These are phyloP conservation scores for Clitocybe nebularis DNA, from an alignment of 1,284 basidiomycete genomes.

Conservation along the genomic window DNA sequence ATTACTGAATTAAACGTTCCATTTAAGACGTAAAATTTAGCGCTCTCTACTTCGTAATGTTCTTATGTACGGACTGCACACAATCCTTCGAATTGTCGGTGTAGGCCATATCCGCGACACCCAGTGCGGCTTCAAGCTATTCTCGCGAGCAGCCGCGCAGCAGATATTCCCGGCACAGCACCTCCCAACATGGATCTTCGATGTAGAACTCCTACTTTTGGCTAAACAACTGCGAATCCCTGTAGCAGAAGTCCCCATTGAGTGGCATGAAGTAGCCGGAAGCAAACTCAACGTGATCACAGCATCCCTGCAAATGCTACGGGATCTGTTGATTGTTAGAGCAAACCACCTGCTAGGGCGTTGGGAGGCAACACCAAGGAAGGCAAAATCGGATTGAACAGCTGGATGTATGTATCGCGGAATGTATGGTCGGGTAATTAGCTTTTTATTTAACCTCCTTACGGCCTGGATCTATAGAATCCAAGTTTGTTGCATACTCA, in stretches of 20 bases:
- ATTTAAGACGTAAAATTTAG: slow-evolving; percentile 35
- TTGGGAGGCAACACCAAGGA: slow-evolving; percentile 39
- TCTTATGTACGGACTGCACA: slow-evolving; percentile 90
- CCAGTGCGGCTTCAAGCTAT: slow-evolving; percentile 95
- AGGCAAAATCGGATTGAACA: slow-evolving; percentile 13
- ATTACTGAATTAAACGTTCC: slow-evolving; percentile 1
- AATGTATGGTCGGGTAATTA: too few relatives aligned
- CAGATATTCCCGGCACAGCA: slow-evolving; percentile 83
- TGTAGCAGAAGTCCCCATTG: slow-evolving; percentile 81
- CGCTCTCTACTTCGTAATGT: slow-evolving; percentile 84
- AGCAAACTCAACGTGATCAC: slow-evolving; percentile 86
- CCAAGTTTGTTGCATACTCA: too few relatives aligned
- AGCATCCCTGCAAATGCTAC: slow-evolving; percentile 85
- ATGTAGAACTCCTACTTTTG: slow-evolving; percentile 90
- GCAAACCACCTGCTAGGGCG: slow-evolving; percentile 78
- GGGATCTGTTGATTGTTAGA: slow-evolving; percentile 81
- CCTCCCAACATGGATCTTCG: slow-evolving; percentile 90
- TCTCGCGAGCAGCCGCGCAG: slow-evolving; percentile 75
- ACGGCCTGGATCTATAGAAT: too few relatives aligned
- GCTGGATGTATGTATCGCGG: neutral
- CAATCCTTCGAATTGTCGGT: slow-evolving; percentile 78
- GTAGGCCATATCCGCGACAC: slow-evolving; percentile 89
- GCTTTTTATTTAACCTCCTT: too few relatives aligned
- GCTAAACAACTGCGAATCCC: slow-evolving; percentile 75
- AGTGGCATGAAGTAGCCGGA: slow-evolving; percentile 90